phyloP scores from a whole-genome alignment of 345 rosid genomes.

The Populus ilicifolia region DNA sequence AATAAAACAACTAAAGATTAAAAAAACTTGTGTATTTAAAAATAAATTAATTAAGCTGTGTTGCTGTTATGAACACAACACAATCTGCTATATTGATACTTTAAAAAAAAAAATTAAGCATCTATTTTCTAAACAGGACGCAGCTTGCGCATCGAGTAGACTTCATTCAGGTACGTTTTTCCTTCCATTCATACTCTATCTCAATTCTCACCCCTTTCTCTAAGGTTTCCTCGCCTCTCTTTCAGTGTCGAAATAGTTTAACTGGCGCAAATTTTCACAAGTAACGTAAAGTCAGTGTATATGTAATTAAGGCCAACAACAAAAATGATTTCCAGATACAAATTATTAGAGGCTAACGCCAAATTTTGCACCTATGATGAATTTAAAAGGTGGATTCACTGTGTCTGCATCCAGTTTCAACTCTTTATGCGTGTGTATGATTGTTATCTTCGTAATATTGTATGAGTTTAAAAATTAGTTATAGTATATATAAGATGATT shows the following conservation, averaged over 20 bases:
- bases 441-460: too few species aligned
- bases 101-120: too few species aligned
- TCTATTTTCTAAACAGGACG: too few species aligned
- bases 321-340: background rate
- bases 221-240: background rate
- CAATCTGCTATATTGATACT: too few species aligned
- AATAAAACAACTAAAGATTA: too few species aligned
- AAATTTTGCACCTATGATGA: background rate
- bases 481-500: too few species aligned
- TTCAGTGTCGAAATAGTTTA: background rate
- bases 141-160: slow-evolving; percentile 15
- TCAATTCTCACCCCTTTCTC: slow-evolving; percentile 4
- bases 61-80: too few species aligned
- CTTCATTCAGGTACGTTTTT: slow-evolving; percentile 11
- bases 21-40: too few species aligned
- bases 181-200: slow-evolving; percentile 7
- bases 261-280: background rate
- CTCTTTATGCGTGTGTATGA: too few species aligned
- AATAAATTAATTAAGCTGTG: too few species aligned
- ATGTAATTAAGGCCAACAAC: background rate
- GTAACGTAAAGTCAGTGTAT: background rate
- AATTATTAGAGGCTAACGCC: background rate
- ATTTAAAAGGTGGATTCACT: background rate
- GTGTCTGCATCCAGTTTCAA: too few species aligned
- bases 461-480: too few species aligned